Conservation (phyloP, 2,329 filamentous ascomycete genomes). For the Malbranchea zuffiana region DNA sequence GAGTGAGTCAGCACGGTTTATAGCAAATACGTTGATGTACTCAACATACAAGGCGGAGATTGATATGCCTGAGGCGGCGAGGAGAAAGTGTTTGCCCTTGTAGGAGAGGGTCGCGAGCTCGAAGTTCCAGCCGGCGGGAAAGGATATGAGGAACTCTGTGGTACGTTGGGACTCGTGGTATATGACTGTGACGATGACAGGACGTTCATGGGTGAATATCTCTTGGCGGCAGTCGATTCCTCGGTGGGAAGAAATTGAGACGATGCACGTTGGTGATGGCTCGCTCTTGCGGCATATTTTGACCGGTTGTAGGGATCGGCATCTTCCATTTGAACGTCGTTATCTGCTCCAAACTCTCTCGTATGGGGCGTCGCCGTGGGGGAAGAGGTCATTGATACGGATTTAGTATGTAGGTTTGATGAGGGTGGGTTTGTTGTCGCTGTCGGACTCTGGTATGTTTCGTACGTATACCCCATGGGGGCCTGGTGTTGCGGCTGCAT, state of each 20-base stretch:
- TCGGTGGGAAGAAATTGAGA: constrained; percentile 64
- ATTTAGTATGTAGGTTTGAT: constrained; percentile 25
- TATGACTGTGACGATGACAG: constrained; percentile 74
- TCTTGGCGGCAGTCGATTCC: constrained; percentile 71
- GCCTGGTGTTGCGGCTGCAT: constrained; percentile 40
- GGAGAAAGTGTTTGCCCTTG: constrained; percentile 49
- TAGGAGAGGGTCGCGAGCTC: constrained; percentile 65
- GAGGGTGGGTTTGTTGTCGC: constrained; percentile 27
- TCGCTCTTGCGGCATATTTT: constrained; percentile 73
- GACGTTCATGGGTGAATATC: constrained; percentile 93
- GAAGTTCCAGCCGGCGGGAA: constrained; percentile 43
- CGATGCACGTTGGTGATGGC: constrained; percentile 60
- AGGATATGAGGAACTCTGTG: constrained; percentile 40
- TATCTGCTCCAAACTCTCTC: constrained; percentile 56
- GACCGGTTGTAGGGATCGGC: constrained; percentile 73
- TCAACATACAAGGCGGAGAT: constrained; percentile 45
- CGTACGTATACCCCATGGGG: constrained; percentile 54
- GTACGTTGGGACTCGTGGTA: constrained; percentile 50
- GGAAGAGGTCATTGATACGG: constrained; percentile 47
- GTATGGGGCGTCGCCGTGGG: constrained; percentile 48
- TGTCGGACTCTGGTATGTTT: constrained; percentile 48
- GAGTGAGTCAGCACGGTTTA: background rate
- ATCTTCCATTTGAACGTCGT: constrained; percentile 80
- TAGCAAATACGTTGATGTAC: constrained; percentile 4
- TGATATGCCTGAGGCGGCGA: constrained; percentile 49